A percentile compares a stretch with the other conserved stretches of the same genome.
Evolutionary conservation across 2,329 filamentous ascomycete genomes (phyloP).

Genomic region (Penicillium oxalicum): DNA sequence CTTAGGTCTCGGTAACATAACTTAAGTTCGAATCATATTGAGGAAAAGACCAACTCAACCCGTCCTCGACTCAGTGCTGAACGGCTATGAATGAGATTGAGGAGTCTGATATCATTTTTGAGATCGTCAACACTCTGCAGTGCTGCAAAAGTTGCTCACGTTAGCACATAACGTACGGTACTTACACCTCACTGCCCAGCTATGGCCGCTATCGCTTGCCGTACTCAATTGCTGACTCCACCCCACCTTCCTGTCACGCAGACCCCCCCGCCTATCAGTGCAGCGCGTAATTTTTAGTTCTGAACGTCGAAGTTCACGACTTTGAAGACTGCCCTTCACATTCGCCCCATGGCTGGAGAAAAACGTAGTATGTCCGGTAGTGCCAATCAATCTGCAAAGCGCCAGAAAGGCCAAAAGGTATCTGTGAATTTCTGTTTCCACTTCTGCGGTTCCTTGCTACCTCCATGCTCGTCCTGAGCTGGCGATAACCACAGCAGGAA

Average conservation of each 20-base stretch:
- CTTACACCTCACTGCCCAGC: too few relatives aligned
- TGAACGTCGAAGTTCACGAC: background rate
- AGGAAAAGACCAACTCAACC: too few relatives aligned
- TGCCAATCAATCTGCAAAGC: conserved; percentile 25
- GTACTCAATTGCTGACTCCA: background rate
- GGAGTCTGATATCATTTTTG: too few relatives aligned
- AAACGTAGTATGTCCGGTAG: conserved; percentile 30
- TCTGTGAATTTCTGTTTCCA: background rate
- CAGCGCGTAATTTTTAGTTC: conserved; percentile 1
- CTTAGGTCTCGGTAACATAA: too few relatives aligned
- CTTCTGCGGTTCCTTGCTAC: background rate
- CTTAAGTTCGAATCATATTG: too few relatives aligned
- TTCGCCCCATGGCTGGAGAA: conserved; percentile 20
- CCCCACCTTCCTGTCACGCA: background rate
- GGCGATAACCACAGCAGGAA: background rate
- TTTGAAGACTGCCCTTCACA: background rate
- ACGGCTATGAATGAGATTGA: too few relatives aligned
- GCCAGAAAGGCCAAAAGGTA: conserved; percentile 24
- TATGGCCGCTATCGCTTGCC: background rate
- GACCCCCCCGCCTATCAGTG: conserved; percentile 2
- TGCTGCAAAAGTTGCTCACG: too few relatives aligned
- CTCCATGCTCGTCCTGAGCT: background rate
- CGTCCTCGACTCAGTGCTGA: too few relatives aligned
- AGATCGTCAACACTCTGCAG: too few relatives aligned
- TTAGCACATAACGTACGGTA: too few relatives aligned